Evolutionary conservation across 2,329 filamentous ascomycete genomes (phyloP).

Genomic region (Pyrenophora teres): DNA sequence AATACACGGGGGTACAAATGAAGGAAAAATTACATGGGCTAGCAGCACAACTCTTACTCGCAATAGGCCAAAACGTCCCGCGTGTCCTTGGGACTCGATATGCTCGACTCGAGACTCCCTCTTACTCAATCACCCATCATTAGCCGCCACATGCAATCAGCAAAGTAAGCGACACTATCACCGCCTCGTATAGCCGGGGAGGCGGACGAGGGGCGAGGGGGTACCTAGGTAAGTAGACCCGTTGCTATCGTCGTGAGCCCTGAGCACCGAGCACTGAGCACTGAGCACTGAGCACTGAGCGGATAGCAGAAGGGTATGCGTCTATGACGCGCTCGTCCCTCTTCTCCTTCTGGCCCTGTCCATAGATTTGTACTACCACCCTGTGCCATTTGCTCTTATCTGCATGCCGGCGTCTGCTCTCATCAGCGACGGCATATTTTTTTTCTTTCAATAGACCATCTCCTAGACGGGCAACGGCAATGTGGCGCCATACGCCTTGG

Average conservation of each 20-base stretch:
- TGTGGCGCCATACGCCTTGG: not conserved
- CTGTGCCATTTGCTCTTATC: not conserved
- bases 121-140: slow-evolving; percentile 11
- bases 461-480: not conserved
- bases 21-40: slow-evolving; percentile 12
- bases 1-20: slow-evolving; percentile 14
- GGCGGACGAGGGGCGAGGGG: too few relatives aligned
- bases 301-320: slow-evolving; percentile 12
- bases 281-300: slow-evolving; percentile 4
- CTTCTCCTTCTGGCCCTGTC: not conserved
- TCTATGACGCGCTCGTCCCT: slow-evolving; percentile 32
- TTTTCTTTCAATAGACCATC: not conserved
- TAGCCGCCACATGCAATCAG: slow-evolving; percentile 23
- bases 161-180: slow-evolving; percentile 21
- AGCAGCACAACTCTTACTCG: slow-evolving; percentile 20
- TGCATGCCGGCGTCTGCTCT: not conserved
- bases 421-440: not conserved
- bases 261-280: slow-evolving; percentile 4
- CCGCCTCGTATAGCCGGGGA: slow-evolving; percentile 14
- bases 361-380: slow-evolving; percentile 4
- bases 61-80: slow-evolving; percentile 30
- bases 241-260: slow-evolving; percentile 9
- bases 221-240: not conserved
- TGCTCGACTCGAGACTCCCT: not conserved
- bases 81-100: too few relatives aligned